Percentiles rank a stretch among this genome's conserved stretches.
phyloP scores from a whole-genome alignment of 2,329 filamentous ascomycete genomes.

The Nannizziopsis arthrosporioides region DNA sequence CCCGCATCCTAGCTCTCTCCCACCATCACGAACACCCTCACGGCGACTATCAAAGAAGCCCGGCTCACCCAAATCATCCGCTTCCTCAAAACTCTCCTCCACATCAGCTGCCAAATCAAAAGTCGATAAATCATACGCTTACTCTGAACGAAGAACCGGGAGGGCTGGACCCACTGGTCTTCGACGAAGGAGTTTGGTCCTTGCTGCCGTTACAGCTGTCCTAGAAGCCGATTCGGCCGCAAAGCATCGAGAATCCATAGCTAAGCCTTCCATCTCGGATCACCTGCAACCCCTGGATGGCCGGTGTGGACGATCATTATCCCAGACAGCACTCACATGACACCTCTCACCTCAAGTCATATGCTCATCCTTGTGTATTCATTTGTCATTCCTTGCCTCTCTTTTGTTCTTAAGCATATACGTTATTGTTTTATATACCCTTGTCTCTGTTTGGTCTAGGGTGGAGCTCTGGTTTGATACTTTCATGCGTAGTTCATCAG shows the following conservation, averaged over 20 bases:
- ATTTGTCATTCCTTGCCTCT: not conserved
- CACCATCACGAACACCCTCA: conserved; percentile 9
- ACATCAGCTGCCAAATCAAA: conserved; percentile 7
- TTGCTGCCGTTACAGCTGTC: conserved; percentile 16
- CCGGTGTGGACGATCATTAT: not conserved
- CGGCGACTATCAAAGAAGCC: conserved; percentile 3
- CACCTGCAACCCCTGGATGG: not conserved
- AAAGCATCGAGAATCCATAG: not conserved
- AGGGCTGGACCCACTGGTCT: conserved; percentile 9
- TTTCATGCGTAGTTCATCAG: not conserved
- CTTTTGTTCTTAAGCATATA: not conserved
- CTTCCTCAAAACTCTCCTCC: not conserved
- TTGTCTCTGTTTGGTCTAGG: conserved; percentile 1
- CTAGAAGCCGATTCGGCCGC: conserved; percentile 12
- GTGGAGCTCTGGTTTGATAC: not conserved
- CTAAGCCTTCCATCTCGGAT: not conserved
- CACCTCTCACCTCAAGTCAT: not conserved
- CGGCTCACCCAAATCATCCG: not conserved
- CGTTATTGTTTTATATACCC: conserved; percentile 2
- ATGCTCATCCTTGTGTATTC: not conserved
- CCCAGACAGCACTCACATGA: not conserved
- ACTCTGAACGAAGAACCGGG: not conserved
- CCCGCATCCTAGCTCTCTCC: conserved; percentile 16
- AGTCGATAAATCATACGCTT: conserved; percentile 12
- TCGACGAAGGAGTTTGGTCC: conserved; percentile 15